Evolutionary conservation across 2,329 filamentous ascomycete genomes (phyloP).

Genomic region (Coniella lustricola): DNA sequence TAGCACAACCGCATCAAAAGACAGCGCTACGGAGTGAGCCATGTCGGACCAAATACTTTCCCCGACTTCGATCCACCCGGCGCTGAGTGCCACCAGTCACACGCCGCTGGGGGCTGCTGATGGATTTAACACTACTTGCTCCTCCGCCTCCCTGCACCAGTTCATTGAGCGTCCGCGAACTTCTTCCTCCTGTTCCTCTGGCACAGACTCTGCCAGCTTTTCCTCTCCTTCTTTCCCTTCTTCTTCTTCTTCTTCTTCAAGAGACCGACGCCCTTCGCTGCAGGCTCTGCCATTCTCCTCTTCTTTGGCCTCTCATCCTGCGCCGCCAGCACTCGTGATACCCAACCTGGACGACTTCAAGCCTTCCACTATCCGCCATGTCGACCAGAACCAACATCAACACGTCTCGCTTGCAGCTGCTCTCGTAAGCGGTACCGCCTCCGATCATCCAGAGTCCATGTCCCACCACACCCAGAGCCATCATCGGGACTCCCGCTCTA

Average conservation of each 20-base stretch:
- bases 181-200: slow-evolving; percentile 15
- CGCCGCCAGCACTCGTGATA: slow-evolving; percentile 5
- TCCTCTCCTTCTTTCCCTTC: slow-evolving; percentile 17
- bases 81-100: slow-evolving; percentile 29
- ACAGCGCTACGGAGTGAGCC: slow-evolving; percentile 10
- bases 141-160: slow-evolving; percentile 21
- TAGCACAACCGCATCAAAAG: too few relatives aligned
- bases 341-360: slow-evolving; percentile 2
- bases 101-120: slow-evolving; percentile 18
- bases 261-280: slow-evolving; percentile 4
- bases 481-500: slow-evolving; percentile 46
- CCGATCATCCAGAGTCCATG: slow-evolving; percentile 24
- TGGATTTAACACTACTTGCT: slow-evolving; percentile 16
- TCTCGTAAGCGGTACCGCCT: slow-evolving; percentile 18
- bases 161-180: slow-evolving; percentile 21
- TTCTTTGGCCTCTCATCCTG: slow-evolving; percentile 5
- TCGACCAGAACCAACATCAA: slow-evolving; percentile 13
- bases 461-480: slow-evolving; percentile 26
- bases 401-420: slow-evolving; percentile 12
- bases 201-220: slow-evolving; percentile 16
- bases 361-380: slow-evolving; percentile 14
- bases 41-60: slow-evolving; percentile 35
- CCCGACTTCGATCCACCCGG: slow-evolving; percentile 44
- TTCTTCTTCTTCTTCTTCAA: slow-evolving; percentile 8
- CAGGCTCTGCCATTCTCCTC: slow-evolving; percentile 6